phyloP scores from a whole-genome alignment of 2,329 filamentous ascomycete species.

The Aspergillus eucalypticola region DNA sequence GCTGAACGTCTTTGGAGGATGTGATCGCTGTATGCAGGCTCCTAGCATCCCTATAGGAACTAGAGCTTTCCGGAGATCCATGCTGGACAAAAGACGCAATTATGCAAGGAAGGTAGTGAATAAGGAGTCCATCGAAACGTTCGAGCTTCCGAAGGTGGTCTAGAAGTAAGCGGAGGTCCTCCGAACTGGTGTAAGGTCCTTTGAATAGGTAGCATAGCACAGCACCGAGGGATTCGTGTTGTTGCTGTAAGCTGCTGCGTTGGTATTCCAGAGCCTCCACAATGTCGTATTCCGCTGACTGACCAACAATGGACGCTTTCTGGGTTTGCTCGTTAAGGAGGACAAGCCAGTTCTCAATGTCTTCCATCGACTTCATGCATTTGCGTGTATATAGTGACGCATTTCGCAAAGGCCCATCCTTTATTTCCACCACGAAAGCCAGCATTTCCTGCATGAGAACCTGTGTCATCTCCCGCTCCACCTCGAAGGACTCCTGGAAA shows the following conservation, averaged over 20 bases:
- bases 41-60: conserved; percentile 67
- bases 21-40: conserved; percentile 69
- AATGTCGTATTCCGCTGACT: conserved; percentile 63
- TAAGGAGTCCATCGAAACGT: conserved; percentile 70
- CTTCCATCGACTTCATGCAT: conserved; percentile 74
- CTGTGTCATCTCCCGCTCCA: conserved; percentile 58
- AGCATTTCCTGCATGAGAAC: conserved; percentile 59
- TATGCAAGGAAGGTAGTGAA: conserved; percentile 81
- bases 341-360: conserved; percentile 75
- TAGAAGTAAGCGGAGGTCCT: conserved; percentile 75
- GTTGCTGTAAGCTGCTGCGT: conserved; percentile 74
- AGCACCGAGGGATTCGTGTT: conserved; percentile 86
- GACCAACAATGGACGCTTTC: conserved; percentile 72
- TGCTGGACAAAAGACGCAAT: conserved; percentile 75
- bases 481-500: conserved; percentile 66
- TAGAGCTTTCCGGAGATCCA: conserved; percentile 72
- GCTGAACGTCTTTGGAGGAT: conserved; percentile 63
- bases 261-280: conserved; percentile 80
- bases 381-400: conserved; percentile 68
- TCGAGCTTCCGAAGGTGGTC: conserved; percentile 68
- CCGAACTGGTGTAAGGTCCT: conserved; percentile 66
- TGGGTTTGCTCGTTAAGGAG: conserved; percentile 74
- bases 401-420: conserved; percentile 48
- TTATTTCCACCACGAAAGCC: conserved; percentile 60
- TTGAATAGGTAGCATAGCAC: conserved; percentile 78